These are phyloP conservation scores for Pseudozyma sp. DNA, from an alignment of 1,284 basidiomycete genomes.

Conservation along the genomic window DNA sequence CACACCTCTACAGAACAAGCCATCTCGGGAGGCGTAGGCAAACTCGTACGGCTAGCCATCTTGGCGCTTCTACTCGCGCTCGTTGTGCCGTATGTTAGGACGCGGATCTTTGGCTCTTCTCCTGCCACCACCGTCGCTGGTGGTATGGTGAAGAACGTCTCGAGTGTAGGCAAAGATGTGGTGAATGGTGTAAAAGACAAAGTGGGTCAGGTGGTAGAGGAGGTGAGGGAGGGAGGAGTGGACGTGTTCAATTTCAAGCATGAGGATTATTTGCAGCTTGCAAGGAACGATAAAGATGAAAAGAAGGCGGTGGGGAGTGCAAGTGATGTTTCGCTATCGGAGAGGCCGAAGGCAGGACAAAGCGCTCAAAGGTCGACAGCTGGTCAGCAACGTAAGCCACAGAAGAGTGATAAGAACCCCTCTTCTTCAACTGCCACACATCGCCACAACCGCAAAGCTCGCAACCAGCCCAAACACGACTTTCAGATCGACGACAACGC, in stretches of 20 bases:
- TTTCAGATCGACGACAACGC: conserved; percentile 1
- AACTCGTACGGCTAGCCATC: conserved; percentile 20
- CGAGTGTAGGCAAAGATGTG: not conserved
- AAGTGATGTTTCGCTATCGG: too few relatives aligned
- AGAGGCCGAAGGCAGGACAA: too few relatives aligned
- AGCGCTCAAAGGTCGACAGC: too few relatives aligned
- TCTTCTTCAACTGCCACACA: not conserved
- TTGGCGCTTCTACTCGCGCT: conserved; percentile 23
- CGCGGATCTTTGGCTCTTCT: conserved; percentile 6
- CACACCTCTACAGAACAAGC: too few relatives aligned
- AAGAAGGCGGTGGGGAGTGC: not conserved
- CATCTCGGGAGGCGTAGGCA: conserved; percentile 5
- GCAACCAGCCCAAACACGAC: not conserved
- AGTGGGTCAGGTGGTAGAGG: not conserved
- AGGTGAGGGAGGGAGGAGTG: conserved; percentile 4
- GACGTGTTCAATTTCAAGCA: conserved; percentile 49
- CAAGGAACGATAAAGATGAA: not conserved
- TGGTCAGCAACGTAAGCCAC: too few relatives aligned
- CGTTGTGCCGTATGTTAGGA: conserved; percentile 22
- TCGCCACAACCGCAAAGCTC: not conserved
- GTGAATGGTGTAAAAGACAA: not conserved
- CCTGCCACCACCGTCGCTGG: too few relatives aligned
- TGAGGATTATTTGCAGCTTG: conserved; percentile 24
- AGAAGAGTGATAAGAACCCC: too few relatives aligned
- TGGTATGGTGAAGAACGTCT: not conserved